Base-by-base conservation (phyloP, 2,329 filamentous ascomycete species). In the Talaromyces sp. region DNA sequence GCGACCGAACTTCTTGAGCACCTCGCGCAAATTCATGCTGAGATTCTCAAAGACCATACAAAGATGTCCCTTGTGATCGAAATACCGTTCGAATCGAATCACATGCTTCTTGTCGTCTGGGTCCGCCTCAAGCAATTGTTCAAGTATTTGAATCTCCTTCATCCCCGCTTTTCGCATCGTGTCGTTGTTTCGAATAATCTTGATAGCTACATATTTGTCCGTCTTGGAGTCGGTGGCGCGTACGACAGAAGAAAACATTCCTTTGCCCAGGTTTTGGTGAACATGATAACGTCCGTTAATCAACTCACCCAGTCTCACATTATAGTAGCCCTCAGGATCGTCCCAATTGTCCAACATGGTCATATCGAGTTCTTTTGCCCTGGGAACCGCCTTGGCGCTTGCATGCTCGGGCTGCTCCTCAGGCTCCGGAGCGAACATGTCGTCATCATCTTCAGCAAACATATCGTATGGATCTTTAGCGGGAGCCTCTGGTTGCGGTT, bases 41-140 rank as follows among this genome's bases (percentile, higher is more conserved):
- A 99, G 84, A 75, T 96, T 95, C 79, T 99, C 95, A 78, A 99
- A 99, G 0, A 93, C 92, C 85, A 99, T 93, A 78, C 95, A 99
- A 58, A 99, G 80, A 81, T 99, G 95, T 0, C 91, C 91, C 75
- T 96, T 96, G 82, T 97, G 93, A 72, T 97, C 93, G 73, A 99
- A 99, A 45, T 89, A 86, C 47, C 92, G 87, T 73, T 96, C 88
- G 62, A 98, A 89, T 72, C 90, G 90, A 75, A 99, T 91, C 72
- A 98, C 86, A 76, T 98, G 93, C 77, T 94, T 96, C 77, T 91
- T 93, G 74, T 94, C 91, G 29, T 96, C 91, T 0, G 91, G 89
- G 74, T 99, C 95, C 34, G 91, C 88, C 56, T 90, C 88, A 72
- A 91, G 92, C 64, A 99, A 86, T 74, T 94, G 93, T 74, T 95